Percentiles rank a stretch among this genome's conserved stretches.
phyloP scores from a whole-genome alignment of 2,329 filamentous ascomycete genomes.

The Orbilia javanica region DNA sequence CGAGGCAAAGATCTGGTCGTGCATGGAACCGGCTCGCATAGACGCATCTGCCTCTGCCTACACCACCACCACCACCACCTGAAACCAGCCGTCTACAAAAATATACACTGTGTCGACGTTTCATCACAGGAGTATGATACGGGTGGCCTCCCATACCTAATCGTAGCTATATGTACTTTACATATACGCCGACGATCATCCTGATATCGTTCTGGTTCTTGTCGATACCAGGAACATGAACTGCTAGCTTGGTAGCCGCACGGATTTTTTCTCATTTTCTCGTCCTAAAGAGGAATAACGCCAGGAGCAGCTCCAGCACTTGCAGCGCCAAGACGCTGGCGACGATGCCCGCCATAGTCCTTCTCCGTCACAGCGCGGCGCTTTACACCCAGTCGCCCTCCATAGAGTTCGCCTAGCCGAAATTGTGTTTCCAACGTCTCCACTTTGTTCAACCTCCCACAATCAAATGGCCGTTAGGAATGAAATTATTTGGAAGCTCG shows the following conservation, averaged over 20 bases:
- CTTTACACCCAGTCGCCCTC: slow-evolving; percentile 14
- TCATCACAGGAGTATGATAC: neutral
- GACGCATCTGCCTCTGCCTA: slow-evolving; percentile 14
- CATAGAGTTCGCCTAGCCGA: slow-evolving; percentile 43
- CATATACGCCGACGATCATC: neutral
- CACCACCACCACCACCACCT: neutral
- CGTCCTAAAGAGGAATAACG: slow-evolving; percentile 24
- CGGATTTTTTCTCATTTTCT: slow-evolving; percentile 26
- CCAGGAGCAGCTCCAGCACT: slow-evolving; percentile 32
- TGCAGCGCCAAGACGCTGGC: slow-evolving; percentile 47
- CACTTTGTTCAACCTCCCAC: slow-evolving; percentile 33
- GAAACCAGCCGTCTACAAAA: slow-evolving; percentile 34
- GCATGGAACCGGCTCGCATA: slow-evolving; percentile 25
- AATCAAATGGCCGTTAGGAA: slow-evolving; percentile 3
- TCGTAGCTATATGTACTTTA: slow-evolving; percentile 14
- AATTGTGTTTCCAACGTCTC: slow-evolving; percentile 47
- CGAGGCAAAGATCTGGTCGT: slow-evolving; percentile 23
- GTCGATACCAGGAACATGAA: slow-evolving; percentile 20
- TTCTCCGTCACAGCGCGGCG: slow-evolving; percentile 40
- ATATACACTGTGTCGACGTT: slow-evolving; percentile 6
- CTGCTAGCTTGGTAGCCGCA: slow-evolving; percentile 20
- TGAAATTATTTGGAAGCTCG: slow-evolving; percentile 35
- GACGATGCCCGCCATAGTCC: slow-evolving; percentile 25
- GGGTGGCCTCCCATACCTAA: neutral
- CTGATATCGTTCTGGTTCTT: slow-evolving; percentile 6